Conservation (phyloP, 2,329 filamentous ascomycete species). For the Bipolaris cookei region DNA sequence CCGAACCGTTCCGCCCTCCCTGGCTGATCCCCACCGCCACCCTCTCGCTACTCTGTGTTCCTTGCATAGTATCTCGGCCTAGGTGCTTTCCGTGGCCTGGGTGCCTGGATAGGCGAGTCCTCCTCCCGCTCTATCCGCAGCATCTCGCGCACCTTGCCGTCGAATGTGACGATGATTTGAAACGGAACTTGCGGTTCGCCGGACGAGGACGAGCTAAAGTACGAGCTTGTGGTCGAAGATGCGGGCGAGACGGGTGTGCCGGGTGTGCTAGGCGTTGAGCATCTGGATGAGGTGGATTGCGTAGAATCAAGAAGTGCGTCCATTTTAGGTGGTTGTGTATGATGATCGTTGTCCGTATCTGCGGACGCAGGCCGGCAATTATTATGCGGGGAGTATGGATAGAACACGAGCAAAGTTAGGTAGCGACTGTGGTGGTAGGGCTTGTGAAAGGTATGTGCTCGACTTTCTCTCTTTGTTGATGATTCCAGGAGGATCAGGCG, state of each 20-base stretch:
- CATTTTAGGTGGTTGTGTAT: slow-evolving; percentile 8
- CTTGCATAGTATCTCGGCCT: slow-evolving; percentile 22
- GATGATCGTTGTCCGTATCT: neutral
- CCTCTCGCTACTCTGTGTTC: slow-evolving; percentile 4
- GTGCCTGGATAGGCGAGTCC: slow-evolving; percentile 10
- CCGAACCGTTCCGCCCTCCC: neutral
- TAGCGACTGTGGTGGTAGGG: neutral
- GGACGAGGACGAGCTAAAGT: slow-evolving; percentile 15
- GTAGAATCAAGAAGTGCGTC: neutral
- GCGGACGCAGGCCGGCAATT: neutral
- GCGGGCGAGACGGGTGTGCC: slow-evolving; percentile 13
- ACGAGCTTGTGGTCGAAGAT: slow-evolving; percentile 4
- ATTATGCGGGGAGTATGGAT: neutral
- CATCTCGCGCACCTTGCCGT: slow-evolving; percentile 37
- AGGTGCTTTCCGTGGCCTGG: slow-evolving; percentile 2
- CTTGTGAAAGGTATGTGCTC: neutral
- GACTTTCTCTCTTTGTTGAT: neutral
- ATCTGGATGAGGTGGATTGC: slow-evolving; percentile 3
- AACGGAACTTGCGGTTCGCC: slow-evolving; percentile 29
- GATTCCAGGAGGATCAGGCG: neutral
- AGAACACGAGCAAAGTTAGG: neutral
- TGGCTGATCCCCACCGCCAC: neutral
- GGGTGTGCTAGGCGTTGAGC: slow-evolving; percentile 7
- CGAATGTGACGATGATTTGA: slow-evolving; percentile 38
- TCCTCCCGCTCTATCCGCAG: slow-evolving; percentile 28